phyloP scores from a whole-genome alignment of 345 rosid genomes.

The Camelina laxa region DNA sequence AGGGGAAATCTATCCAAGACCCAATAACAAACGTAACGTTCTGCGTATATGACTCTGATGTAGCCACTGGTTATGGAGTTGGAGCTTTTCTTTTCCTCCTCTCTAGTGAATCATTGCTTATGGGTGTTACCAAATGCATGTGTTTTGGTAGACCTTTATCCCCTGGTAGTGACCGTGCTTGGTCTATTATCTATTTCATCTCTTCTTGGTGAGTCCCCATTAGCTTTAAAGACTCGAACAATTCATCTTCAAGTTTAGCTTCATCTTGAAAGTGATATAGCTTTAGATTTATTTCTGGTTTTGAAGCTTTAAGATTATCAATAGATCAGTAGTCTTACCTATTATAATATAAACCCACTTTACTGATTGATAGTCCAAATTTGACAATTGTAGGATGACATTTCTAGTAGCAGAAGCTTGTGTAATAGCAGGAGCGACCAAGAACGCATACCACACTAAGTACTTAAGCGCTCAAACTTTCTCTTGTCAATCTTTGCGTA shows the following conservation, averaged over 20 bases:
- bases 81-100: slow-evolving; percentile 94
- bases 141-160: slow-evolving; percentile 88
- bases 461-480: slow-evolving; percentile 77
- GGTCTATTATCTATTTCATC: slow-evolving; percentile 90
- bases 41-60: slow-evolving; percentile 86
- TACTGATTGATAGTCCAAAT: no score
- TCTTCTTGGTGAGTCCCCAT: slow-evolving; percentile 69
- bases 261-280: neutral
- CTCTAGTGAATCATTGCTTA: slow-evolving; percentile 80
- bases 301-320: neutral
- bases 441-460: slow-evolving; percentile 96
- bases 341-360: no score
- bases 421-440: slow-evolving; percentile 83
- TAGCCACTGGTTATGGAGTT: slow-evolving; percentile 95
- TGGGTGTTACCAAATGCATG: slow-evolving; percentile 96
- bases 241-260: neutral
- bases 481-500: slow-evolving; percentile 81
- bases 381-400: slow-evolving; percentile 56
- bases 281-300: neutral
- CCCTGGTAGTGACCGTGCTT: slow-evolving; percentile 85
- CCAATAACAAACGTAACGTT: slow-evolving; percentile 57
- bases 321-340: neutral
- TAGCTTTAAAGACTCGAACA: neutral
- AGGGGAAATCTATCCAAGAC: slow-evolving; percentile 64
- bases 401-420: slow-evolving; percentile 95